These are phyloP conservation scores for Andalucia godoyi DNA, from an alignment of 78 protist genomes.

Conservation along the genomic window DNA sequence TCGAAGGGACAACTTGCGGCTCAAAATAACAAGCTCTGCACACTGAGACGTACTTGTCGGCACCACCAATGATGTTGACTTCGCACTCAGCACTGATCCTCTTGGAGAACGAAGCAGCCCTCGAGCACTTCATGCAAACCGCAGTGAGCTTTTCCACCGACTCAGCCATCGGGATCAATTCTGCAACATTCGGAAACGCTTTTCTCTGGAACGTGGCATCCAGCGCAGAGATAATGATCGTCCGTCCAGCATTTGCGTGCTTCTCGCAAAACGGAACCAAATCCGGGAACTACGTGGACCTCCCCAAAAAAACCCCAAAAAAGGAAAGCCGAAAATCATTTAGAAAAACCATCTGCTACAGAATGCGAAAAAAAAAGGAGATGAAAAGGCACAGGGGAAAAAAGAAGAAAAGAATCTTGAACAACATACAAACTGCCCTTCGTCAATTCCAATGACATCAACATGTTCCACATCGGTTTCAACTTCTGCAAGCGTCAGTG, in stretches of 20 bases:
- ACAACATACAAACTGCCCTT: conserved; percentile 69
- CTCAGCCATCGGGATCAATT: conserved; percentile 65
- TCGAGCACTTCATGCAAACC: conserved; percentile 56
- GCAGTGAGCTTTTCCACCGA: conserved; percentile 58
- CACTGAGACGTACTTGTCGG: conserved; percentile 71
- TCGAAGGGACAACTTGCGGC: too few species aligned
- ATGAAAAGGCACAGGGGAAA: background rate
- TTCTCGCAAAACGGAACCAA: conserved; percentile 55
- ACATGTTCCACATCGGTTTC: background rate
- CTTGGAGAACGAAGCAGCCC: conserved; percentile 64
- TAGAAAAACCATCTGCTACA: background rate
- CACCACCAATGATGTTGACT: conserved; percentile 73
- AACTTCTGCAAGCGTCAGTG: conserved; percentile 23
- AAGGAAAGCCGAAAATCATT: background rate
- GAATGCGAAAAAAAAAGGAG: background rate
- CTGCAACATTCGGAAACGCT: conserved; percentile 46
- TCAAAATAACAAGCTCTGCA: conserved; percentile 72
- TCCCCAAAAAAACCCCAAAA: background rate
- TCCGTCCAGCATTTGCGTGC: conserved; percentile 66
- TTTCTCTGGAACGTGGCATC: conserved; percentile 70
- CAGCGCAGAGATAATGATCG: conserved; percentile 74
- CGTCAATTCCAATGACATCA: conserved; percentile 82
- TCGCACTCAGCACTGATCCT: conserved; percentile 37
- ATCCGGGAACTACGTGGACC: conserved; percentile 57
- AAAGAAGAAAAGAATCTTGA: too few species aligned